Base-by-base conservation (phyloP, 1,284 basidiomycete species). In the Leccinum subspadiceum region DNA sequence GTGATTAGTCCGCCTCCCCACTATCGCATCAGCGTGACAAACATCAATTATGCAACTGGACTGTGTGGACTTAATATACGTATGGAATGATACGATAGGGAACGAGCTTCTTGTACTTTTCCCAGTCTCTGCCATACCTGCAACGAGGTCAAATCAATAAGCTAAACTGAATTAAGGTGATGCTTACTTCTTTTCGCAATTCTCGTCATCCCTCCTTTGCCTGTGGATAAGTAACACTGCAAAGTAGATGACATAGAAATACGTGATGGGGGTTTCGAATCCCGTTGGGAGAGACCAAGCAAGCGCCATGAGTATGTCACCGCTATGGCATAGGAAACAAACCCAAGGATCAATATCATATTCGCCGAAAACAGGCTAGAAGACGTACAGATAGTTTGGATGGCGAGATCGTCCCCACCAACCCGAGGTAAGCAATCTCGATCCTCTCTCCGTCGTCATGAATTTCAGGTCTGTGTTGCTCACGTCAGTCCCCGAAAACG, bases 371-470 rank as follows among this genome's bases (percentile, higher is more conserved):
- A 9, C 33, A 26, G 49, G 37, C 51, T 7, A 33, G 52, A 15
- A 54, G 41, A 75, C 90, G 69, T 67, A 90, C 90, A 95, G 74
- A 75, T 96, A 96, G 71, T 96, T 96, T 15, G 97, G 97, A 76
- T 99, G 97, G 53, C 93, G 84, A 2, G 92, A 96, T 46, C 84
- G 76, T 15, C 96, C 96, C 97, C 97, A 99, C 97, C 96, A 99
- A 9, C 97, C 97, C 9, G 92, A 92, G 20, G 89, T 97, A 50
- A 99, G 80, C 39, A 99, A 82, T 74, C 94, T 96, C 5, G 93
- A 90, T 10, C 97, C 97, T 12, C 86, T 83, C 65, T 88, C 83
- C 1, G 96, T 99, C 57, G 86, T 83, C 77, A 99, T 88, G 73
- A 79, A 97, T 66, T 84, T 77, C 20, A 98, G 79, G 73, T 94